A percentile compares a stretch with the other conserved stretches of the same genome.
These are phyloP conservation scores for Chromera velia DNA, from an alignment of 73 alveolate genomes.

Conservation along the genomic window DNA sequence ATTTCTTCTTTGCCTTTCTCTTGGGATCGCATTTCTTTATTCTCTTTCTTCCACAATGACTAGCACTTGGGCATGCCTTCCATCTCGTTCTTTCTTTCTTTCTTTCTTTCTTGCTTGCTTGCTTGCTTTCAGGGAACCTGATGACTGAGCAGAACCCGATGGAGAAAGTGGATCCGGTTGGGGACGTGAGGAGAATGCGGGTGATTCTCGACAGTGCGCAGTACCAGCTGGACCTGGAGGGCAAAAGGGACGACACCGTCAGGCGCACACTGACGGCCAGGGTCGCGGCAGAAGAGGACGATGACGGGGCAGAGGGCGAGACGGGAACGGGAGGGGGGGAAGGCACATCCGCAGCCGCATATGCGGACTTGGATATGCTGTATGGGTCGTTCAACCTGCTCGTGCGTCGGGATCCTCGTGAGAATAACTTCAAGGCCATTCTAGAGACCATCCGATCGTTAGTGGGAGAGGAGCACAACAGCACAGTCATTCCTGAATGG, in stretches of 20 bases:
- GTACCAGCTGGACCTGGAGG: conserved; percentile 45
- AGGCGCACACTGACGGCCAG: too few relatives aligned
- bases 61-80: neutral
- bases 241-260: too few relatives aligned
- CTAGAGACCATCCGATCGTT: conserved; percentile 57
- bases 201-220: conserved; percentile 64
- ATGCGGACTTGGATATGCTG: neutral
- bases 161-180: conserved; percentile 47
- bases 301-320: conserved; percentile 37
- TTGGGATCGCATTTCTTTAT: neutral
- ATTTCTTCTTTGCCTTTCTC: neutral
- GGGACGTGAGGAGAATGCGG: conserved; percentile 56
- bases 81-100: too few relatives aligned
- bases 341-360: too few relatives aligned
- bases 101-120: conserved; percentile 42
- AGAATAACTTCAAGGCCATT: conserved; percentile 68
- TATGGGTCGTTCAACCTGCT: conserved; percentile 54
- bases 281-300: conserved; percentile 43
- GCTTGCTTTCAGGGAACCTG: conserved; percentile 54
- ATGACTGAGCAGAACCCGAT: conserved; percentile 48
- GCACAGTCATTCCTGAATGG: conserved; percentile 14
- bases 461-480: conserved; percentile 7
- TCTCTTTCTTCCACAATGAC: neutral
- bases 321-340: too few relatives aligned
- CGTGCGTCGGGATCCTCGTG: conserved; percentile 63